Evolutionary conservation across 1,284 basidiomycete genomes (phyloP), one percentile per base, ranked within the genome.

Genomic region (Caloboletus inedulis): DNA sequence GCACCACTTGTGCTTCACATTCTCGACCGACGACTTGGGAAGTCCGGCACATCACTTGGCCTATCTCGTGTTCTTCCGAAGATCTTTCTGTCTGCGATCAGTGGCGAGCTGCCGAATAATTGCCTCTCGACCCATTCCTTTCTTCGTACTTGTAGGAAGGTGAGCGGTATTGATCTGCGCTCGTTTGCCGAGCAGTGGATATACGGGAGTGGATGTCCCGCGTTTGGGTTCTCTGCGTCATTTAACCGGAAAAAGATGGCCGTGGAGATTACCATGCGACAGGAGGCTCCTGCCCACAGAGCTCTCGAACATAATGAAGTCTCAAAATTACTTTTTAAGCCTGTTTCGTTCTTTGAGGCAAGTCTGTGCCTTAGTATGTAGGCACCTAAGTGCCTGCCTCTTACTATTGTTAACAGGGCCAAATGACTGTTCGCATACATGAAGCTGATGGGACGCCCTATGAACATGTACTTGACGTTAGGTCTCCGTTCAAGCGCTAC

Each of bases 391-490:
- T 35, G 45, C 21, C 6, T 31, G 25, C 10, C 31, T 55, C 45
- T 63, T 41, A 60, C 39, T 21, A 10, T 44, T 12, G 30, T 37
- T 19, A 18, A 58, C 16, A 93, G 81, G 96, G 95, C 14, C 93
- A 94, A 76, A 93, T 99, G 89, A 98, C 97, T 16, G 91, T 99
- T 48, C 91, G 97, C 18, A 98, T 99, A 52, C 95, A 99, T 69
- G 97, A 99, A 76, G 95, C 95, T 1, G 97, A 99, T 67, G 97
- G 97, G 1, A 98, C 97, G 36, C 96, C 97, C 0, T 99, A 99
- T 66, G 97, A 99, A 70, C 97, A 99, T 67, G 92, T 99, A 19
- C 79, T 99, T 37, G 94, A 98, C 67, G 91, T 99, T 54, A 87
- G 91, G 37, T 83, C 82, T 19, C 73, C 84, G 1, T 90, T 89